Base-by-base conservation (phyloP, 108 stramenopile species). In the Aureococcus anophagefferens region DNA sequence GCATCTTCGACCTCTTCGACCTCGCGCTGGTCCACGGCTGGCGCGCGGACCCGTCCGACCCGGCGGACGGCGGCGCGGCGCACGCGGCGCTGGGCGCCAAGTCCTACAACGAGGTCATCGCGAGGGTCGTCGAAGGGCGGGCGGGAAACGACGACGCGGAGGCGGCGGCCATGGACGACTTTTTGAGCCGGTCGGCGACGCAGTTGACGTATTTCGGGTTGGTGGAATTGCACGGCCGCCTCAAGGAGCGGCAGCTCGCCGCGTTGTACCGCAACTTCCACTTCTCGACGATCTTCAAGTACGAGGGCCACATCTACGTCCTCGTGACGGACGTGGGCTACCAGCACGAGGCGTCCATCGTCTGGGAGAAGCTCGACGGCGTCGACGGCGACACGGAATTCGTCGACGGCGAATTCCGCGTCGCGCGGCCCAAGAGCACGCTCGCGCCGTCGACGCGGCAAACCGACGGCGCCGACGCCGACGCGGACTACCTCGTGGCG, bases 211-310 rank as follows among this genome's bases (percentile, higher is more conserved):
- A 90, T 63, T 78, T 86, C 68, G 96, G 92, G n/a, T 77, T 97
- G 32, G 63, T 72, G 14, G 77, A 83, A 51, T 72, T 95, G 40
- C 90, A 94, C 77, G 78, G 83, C 35, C 74, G 88, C 68, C 65
- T 98, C 18, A 69, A 77, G 15, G 86, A 91, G 46, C 84, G 89
- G 35, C 66, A 87, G 35, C 74, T 96, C 51, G 86, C 76, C 35
- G 91, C 93, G 14, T 94, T 98, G 75, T 98, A 96, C 73, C 93
- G 96, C 16, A 96, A 98, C 84, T 96, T 96, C 70, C 97, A 98
- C 64, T 98, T 95, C 75, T 87, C 81, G 33, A 93, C 94, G 0
- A 34, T 96, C 51, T 94, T 94, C 70, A 93, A 92, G 83, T 81
- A 89, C 62, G 71, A 91, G 33, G 88, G 81, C 21, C 70, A 70